Base-by-base conservation (phyloP, 2,329 filamentous ascomycete genomes). In the Nothophaeocryptopus gaeumannii region DNA sequence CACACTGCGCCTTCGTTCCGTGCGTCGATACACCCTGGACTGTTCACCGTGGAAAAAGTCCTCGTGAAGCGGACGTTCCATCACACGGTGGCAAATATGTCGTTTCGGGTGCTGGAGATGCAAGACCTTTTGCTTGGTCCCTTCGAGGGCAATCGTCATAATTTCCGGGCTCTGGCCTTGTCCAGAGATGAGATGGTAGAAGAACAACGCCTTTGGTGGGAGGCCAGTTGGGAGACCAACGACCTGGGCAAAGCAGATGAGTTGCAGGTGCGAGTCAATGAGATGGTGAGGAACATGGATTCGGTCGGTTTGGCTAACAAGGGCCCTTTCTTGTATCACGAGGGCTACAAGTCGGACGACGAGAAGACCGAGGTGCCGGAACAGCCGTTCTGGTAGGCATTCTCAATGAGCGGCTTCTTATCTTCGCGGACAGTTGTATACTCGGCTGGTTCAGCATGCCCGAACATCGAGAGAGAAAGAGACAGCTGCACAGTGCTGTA, bases 191-290 rank as follows among this genome's bases (percentile, higher is more conserved):
- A 49, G 2, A 58, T 58, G 52, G 33, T 54, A 8, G 48, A 50
- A 9, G 38, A 52, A 12, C 52, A 58, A 11, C 42, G 55, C 8
- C 30, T 53, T 30, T 59, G 52, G 52, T 58, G 48, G 42, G 57
- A 59, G 38, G 57, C 46, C 8, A 37, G 42, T 8, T 58, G 35
- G 45, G 55, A 58, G 48, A 54, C 53, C 14, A 26, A n/a, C 15
- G 47, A 55, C 36, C 51, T 59, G 11, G 13, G 31, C 8, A 38
- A 39, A 16, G 54, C 51, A 12, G 53, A 53, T 5, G 37, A 37
- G 20, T 20, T 59, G 35, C 50, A 58, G 29, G 36, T 38, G 7
- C 39, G 44, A 16, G 57, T 53, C 13, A 46, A 50, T 12, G 47
- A 51, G 32, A 44, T 53, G 37, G 38, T 59, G 16, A n/a, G 42